Percentiles rank a stretch among this genome's conserved stretches.
Conservation (phyloP, 2,329 filamentous ascomycete genomes). For the Fusarium subtropicale region DNA sequence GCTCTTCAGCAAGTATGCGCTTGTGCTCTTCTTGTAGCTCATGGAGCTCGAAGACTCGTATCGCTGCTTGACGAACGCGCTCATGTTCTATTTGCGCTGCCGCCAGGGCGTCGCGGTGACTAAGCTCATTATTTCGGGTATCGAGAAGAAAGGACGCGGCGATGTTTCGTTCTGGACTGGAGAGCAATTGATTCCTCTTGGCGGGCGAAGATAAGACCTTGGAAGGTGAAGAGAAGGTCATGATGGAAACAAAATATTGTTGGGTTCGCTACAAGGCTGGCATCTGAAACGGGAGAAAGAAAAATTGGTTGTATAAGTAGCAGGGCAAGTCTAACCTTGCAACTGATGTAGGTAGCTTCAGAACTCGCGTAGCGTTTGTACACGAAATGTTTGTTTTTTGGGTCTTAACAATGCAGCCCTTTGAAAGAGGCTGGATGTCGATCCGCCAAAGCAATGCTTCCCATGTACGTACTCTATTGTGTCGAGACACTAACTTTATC, state of each 20-base stretch:
- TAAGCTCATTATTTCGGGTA: conserved; percentile 70
- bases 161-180: conserved; percentile 59
- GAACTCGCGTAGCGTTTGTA: conserved; percentile 17
- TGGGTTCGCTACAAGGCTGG: conserved; percentile 37
- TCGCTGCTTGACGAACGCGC: conserved; percentile 66
- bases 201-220: conserved; percentile 55
- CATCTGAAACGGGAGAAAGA: conserved; percentile 31
- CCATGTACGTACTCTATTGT: conserved; percentile 31
- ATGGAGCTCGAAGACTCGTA: conserved; percentile 62
- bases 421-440: conserved; percentile 37
- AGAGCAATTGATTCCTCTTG: conserved; percentile 54
- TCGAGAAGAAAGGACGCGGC: conserved; percentile 71
- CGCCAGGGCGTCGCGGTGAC: conserved; percentile 73
- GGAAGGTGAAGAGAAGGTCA: conserved; percentile 59
- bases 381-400: conserved; percentile 31
- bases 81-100: conserved; percentile 75
- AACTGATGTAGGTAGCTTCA: neutral
- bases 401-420: conserved; percentile 38
- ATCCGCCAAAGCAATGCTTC: conserved; percentile 35
- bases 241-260: conserved; percentile 40
- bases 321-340: neutral
- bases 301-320: neutral
- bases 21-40: conserved; percentile 59
- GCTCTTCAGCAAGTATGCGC: conserved; percentile 58
- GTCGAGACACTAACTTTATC: conserved; percentile 10